These are phyloP conservation scores for Solioccasus polychromus DNA, from an alignment of 768 basidiomycete genomes.

Conservation along the genomic window DNA sequence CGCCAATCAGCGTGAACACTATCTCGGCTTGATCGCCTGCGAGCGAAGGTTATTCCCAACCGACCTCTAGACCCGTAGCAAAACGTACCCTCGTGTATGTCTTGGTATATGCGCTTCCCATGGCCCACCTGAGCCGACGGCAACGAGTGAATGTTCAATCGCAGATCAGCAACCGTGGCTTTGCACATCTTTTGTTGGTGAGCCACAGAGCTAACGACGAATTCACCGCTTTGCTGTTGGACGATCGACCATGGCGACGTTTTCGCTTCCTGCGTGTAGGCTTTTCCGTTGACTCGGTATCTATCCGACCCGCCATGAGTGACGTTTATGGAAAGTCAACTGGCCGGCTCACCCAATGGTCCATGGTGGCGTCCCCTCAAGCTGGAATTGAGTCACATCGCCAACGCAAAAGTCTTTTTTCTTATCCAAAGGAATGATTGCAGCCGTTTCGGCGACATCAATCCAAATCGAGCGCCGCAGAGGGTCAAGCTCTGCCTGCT, in stretches of 20 bases:
- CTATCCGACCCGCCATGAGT: conserved; percentile 37
- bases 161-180: conserved; percentile 72
- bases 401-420: conserved; percentile 86
- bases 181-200: conserved; percentile 94
- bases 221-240: conserved; percentile 79
- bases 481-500: conserved; percentile 65
- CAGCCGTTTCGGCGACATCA: conserved; percentile 95
- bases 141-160: conserved; percentile 71
- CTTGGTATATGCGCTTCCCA: conserved; percentile 77
- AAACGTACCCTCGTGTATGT: conserved; percentile 81
- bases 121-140: conserved; percentile 89
- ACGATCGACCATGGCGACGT: conserved; percentile 82
- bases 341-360: conserved; percentile 61
- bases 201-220: conserved; percentile 83
- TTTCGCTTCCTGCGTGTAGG: conserved; percentile 69
- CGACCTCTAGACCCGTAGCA: background rate
- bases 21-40: conserved; percentile 93
- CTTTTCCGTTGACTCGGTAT: conserved; percentile 77
- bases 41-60: background rate
- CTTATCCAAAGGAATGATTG: conserved; percentile 81
- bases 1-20: conserved; percentile 82
- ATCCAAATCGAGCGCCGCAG: conserved; percentile 67
- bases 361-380: conserved; percentile 95
- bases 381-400: conserved; percentile 84
- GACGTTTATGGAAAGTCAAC: background rate